These are phyloP conservation scores for Pezicula neosporulosa DNA, from an alignment of 2,329 filamentous ascomycete genomes.

Conservation along the genomic window DNA sequence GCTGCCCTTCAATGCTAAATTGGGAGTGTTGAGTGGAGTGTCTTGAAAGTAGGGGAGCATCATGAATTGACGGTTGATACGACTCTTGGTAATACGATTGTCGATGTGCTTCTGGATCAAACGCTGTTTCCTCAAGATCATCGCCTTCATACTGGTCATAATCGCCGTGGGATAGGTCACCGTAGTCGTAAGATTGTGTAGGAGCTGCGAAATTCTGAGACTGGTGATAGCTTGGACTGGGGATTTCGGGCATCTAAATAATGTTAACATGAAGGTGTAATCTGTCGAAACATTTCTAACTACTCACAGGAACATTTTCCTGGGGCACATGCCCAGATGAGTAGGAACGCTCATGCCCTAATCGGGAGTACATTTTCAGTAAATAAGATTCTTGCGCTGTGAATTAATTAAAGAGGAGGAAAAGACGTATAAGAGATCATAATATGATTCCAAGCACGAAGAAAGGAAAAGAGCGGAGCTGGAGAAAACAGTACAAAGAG, in stretches of 20 bases:
- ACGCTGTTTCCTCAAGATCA: not conserved
- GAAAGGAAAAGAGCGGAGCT: no score
- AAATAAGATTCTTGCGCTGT: not conserved
- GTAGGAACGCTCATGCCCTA: not conserved
- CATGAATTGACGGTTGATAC: constrained; percentile 12
- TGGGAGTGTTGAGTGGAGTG: constrained; percentile 3
- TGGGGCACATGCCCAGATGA: not conserved
- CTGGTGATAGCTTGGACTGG: not conserved
- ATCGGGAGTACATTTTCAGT: not conserved
- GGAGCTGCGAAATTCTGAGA: not conserved
- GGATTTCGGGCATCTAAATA: not conserved
- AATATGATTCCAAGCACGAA: not conserved
- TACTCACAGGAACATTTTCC: not conserved
- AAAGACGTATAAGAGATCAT: not conserved
- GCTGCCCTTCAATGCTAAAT: constrained; percentile 7
- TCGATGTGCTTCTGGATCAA: constrained; percentile 8
- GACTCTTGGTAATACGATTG: constrained; percentile 5
- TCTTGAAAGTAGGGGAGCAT: constrained; percentile 12
- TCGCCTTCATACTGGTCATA: constrained; percentile 1
- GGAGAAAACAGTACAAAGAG: no score
- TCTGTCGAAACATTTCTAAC: not conserved
- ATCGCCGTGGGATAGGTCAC: not conserved
- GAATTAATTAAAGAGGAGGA: not conserved
- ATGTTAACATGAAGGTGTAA: not conserved
- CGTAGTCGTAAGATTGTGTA: not conserved